Percentiles rank a stretch among this genome's conserved stretches.
Evolutionary conservation across 2,329 filamentous ascomycete species (phyloP).

Genomic region (Stachybotrys echinatus): DNA sequence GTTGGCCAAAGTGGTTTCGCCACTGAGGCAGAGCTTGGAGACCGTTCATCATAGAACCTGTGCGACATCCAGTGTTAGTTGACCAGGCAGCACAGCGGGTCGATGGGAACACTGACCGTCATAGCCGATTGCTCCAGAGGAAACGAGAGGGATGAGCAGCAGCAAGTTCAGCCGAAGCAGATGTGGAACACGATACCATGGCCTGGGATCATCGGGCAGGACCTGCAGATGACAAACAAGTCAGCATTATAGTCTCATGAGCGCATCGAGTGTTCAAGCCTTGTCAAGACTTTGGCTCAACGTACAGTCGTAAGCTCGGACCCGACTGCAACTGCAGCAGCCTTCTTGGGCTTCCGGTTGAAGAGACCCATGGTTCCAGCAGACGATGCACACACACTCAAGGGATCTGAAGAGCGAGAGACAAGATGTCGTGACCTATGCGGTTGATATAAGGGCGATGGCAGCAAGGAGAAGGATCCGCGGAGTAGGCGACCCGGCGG

Average conservation of each 20-base stretch:
- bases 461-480: too few relatives aligned
- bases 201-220: constrained; percentile 27
- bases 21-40: constrained; percentile 32
- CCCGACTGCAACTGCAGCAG: not conserved
- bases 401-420: too few relatives aligned
- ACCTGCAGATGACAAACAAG: constrained; percentile 12
- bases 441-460: too few relatives aligned
- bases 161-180: constrained; percentile 34
- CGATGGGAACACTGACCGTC: constrained; percentile 27
- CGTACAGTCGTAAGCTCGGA: not conserved
- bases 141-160: constrained; percentile 33
- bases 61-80: not conserved
- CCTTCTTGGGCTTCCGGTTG: not conserved
- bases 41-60: constrained; percentile 35
- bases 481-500: too few relatives aligned
- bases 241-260: too few relatives aligned
- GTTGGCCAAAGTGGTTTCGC: constrained; percentile 31
- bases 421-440: too few relatives aligned
- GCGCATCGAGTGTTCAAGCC: too few relatives aligned
- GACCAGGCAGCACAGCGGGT: not conserved
- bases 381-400: too few relatives aligned
- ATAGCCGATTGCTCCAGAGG: constrained; percentile 32
- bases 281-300: not conserved
- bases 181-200: constrained; percentile 34
- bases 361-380: not conserved